These are phyloP conservation scores for Nyctanthes arbortristis DNA, from an alignment of 257 asterid species.

Conservation along the genomic window DNA sequence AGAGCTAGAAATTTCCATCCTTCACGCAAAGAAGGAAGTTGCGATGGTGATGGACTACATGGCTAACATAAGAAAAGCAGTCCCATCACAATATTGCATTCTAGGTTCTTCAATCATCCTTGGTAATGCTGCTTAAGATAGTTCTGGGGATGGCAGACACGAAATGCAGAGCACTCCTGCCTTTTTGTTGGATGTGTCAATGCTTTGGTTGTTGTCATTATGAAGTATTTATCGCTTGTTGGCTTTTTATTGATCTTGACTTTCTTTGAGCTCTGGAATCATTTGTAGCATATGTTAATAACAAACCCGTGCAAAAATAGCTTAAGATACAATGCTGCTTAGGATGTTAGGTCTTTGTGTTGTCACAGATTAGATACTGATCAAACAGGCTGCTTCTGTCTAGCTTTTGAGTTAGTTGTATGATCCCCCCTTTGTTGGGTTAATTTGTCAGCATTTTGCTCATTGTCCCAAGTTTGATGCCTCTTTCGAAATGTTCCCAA, in stretches of 20 bases:
- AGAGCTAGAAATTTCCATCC: neutral
- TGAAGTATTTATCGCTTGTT: neutral
- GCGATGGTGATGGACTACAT: neutral
- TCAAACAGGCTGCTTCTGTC: neutral
- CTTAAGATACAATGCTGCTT: neutral
- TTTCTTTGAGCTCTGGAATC: slow-evolving; percentile 11
- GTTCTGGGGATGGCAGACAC: neutral
- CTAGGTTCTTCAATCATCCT: neutral
- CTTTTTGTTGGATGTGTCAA: neutral
- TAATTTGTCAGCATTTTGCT: neutral
- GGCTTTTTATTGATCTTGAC: neutral
- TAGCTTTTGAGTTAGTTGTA: neutral
- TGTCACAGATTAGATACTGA: neutral
- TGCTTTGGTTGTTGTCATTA: neutral
- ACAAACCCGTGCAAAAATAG: neutral
- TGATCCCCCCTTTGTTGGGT: neutral
- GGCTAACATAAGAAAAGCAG: neutral
- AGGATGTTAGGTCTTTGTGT: neutral
- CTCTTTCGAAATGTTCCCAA: neutral
- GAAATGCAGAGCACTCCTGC: neutral
- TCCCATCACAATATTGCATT: neutral
- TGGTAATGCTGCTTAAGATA: neutral
- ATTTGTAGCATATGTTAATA: neutral
- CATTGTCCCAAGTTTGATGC: neutral
- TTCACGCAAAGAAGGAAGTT: neutral